phyloP scores from a whole-genome alignment of 768 basidiomycete genomes.

The Pleurotus sapidus region DNA sequence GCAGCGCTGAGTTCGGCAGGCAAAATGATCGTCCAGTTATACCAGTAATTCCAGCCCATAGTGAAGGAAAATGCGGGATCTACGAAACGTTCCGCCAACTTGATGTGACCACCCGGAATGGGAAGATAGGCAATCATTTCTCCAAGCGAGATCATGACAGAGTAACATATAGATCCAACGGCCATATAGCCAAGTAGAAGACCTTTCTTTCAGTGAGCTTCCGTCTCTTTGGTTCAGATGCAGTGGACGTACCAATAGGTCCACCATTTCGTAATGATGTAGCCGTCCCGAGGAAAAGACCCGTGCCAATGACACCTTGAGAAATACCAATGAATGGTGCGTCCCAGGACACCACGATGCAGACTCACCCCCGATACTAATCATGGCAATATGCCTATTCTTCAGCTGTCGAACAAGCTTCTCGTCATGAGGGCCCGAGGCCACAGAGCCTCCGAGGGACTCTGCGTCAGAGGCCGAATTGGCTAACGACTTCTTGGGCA shows the following conservation, averaged over 20 bases:
- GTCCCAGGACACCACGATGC: neutral
- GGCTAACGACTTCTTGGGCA: neutral
- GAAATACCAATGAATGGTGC: neutral
- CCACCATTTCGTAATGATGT: constrained; percentile 50
- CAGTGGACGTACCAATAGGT: constrained; percentile 49
- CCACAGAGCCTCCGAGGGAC: constrained; percentile 10
- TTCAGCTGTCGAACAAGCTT: constrained; percentile 61
- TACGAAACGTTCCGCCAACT: constrained; percentile 78
- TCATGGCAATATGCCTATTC: constrained; percentile 82
- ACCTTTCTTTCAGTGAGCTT: constrained; percentile 26
- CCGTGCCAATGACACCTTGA: constrained; percentile 25
- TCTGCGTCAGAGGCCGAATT: constrained; percentile 17
- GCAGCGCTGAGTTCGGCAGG: constrained; percentile 76
- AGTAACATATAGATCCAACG: constrained; percentile 68
- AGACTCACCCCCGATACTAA: constrained; percentile 42
- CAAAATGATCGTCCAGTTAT: constrained; percentile 63
- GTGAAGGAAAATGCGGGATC: constrained; percentile 53
- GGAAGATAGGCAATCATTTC: constrained; percentile 81
- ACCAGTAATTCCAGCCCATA: constrained; percentile 47
- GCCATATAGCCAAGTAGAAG: constrained; percentile 67
- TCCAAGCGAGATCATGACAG: constrained; percentile 58
- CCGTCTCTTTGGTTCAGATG: no score
- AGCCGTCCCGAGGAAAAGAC: constrained; percentile 70
- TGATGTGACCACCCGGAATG: constrained; percentile 78
- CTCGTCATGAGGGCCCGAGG: constrained; percentile 10